Conservation (phyloP, 2,329 filamentous ascomycete genomes). For the Calcarisporium arbuscula region DNA sequence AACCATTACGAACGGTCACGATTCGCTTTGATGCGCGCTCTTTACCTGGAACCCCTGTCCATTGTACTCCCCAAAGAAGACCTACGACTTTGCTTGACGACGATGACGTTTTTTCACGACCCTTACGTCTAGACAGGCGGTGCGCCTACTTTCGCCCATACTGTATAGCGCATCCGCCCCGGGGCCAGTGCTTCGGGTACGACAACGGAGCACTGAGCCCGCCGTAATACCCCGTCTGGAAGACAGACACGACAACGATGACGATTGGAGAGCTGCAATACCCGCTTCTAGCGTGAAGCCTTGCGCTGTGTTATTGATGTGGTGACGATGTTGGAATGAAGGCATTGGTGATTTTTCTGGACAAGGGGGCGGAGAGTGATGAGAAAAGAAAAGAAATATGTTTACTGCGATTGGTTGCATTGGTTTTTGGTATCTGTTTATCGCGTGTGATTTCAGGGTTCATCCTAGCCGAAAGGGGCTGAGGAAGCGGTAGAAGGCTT, state of each 20-base stretch:
- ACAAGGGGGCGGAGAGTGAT: no score
- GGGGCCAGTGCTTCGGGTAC: constrained; percentile 27
- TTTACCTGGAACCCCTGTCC: constrained; percentile 21
- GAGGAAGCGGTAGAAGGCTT: no score
- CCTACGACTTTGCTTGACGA: constrained; percentile 35
- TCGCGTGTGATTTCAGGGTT: no score
- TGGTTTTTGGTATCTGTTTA: no score
- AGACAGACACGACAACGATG: constrained; percentile 27
- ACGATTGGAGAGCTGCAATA: constrained; percentile 20
- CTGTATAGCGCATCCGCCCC: constrained; percentile 23
- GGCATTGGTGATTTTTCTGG: no score
- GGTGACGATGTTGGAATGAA: no score
- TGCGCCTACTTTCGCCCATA: constrained; percentile 24
- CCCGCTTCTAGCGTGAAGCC: no score
- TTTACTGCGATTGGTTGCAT: no score
- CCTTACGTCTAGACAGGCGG: constrained; percentile 40
- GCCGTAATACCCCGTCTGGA: constrained; percentile 33
- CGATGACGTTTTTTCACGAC: constrained; percentile 41
- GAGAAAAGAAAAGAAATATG: no score
- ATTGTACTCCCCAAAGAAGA: constrained; percentile 25
- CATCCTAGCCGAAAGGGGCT: no score
- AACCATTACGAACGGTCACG: constrained; percentile 31
- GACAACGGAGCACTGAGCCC: constrained; percentile 32
- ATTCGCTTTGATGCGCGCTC: constrained; percentile 20
- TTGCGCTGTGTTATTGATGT: no score